Base-by-base conservation (phyloP, 805 yeast species). In the Monosporozyma servazzii region DNA sequence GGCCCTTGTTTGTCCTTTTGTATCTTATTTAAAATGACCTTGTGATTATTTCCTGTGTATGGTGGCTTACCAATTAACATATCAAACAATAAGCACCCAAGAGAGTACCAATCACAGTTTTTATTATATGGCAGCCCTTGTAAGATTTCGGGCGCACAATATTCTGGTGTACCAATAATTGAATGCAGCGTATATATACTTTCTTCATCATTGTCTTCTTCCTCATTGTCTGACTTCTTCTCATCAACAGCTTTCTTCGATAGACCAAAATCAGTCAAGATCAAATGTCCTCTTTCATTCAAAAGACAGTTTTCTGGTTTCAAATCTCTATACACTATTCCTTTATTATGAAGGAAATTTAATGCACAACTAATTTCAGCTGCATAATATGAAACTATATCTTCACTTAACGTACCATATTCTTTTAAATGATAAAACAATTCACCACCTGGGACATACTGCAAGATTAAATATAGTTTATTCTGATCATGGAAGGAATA, bases 391-490 rank as follows among this genome's bases (percentile, higher is more conserved):
- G 89, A 80, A 2, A 88, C 86, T 37, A 80, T 78, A 62, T 75
- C 80, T 69, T 82, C 95, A 51, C 71, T 76, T 48, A 75, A 69
- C 51, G 76, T 75, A 33, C 71, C 70, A 54, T 58, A 66, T 48
- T 63, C 70, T 33, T 66, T 67, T 50, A 75, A 57, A 58, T 75
- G 76, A 45, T 58, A 69, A 48, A 73, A 88, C 37, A 88, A 67
- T 64, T 88, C 96, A 23, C 96, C 96, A 7, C 96, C 96, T 49
- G 87, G 90, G 17, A 90, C 80, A 63, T 85, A 88, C 64, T 88
- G 95, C 46, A 88, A 66, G 30, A 87, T 74, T 45, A 88, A 63
- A 62, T 88, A 89, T 36, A 89, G 77, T 62, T 85, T 86, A 49
- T 81, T 77, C 51, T 77, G 71, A 61, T 89, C 96, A 67, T 89